Evolutionary conservation across 2,329 filamentous ascomycete species (phyloP).

Genomic region (Claviceps lovelessii): DNA sequence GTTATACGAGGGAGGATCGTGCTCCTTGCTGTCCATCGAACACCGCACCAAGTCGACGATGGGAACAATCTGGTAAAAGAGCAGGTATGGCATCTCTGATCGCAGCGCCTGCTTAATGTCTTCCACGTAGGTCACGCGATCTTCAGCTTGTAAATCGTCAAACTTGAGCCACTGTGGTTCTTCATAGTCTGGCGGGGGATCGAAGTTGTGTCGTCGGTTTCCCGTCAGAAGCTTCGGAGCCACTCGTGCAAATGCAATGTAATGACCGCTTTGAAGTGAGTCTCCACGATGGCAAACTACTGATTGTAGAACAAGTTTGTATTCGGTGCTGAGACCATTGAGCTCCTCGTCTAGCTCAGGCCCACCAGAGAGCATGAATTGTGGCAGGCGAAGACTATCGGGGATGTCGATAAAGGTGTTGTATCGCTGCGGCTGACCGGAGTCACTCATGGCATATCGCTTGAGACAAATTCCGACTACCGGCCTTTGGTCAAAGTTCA

Average conservation of each 20-base stretch:
- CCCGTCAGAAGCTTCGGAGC: slow-evolving; percentile 47
- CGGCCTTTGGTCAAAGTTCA: slow-evolving; percentile 72
- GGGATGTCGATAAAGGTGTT: slow-evolving; percentile 87
- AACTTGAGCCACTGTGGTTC: slow-evolving; percentile 79
- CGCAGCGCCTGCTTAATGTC: slow-evolving; percentile 63
- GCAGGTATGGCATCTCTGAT: slow-evolving; percentile 81
- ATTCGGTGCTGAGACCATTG: slow-evolving; percentile 67
- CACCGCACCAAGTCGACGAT: slow-evolving; percentile 53
- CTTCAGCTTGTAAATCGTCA: slow-evolving; percentile 60
- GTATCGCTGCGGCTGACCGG: slow-evolving; percentile 55
- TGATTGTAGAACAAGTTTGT: slow-evolving; percentile 82
- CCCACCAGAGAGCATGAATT: slow-evolving; percentile 72
- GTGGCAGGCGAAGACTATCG: slow-evolving; percentile 61
- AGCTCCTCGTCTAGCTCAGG: slow-evolving; percentile 41
- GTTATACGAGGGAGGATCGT: slow-evolving; percentile 45
- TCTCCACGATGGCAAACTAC: slow-evolving; percentile 84
- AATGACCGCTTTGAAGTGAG: slow-evolving; percentile 79
- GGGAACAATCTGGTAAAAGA: slow-evolving; percentile 91
- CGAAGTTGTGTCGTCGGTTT: slow-evolving; percentile 39
- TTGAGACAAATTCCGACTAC: slow-evolving; percentile 89
- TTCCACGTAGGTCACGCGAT: slow-evolving; percentile 61
- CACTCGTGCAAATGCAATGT: slow-evolving; percentile 71
- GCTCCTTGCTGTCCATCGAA: slow-evolving; percentile 31
- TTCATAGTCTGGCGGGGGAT: slow-evolving; percentile 50
- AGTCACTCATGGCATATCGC: slow-evolving; percentile 58